Evolutionary conservation across 495 filamentous ascomycete species (phyloP), one percentile per base, ranked within the genome.

Genomic region (Podospora didyma): DNA sequence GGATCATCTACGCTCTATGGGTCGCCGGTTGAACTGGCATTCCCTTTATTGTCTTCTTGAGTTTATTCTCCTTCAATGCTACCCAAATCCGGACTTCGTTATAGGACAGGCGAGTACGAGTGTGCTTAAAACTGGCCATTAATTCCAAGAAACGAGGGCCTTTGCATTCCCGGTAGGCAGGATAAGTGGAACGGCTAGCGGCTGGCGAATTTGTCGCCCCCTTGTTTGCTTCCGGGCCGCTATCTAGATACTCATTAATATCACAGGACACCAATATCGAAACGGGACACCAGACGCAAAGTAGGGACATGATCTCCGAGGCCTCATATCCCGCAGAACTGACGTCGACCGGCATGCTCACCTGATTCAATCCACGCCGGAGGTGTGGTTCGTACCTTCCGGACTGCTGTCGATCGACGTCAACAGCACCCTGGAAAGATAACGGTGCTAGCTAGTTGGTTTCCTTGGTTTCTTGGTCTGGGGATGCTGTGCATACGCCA

Each of bases 1-100:
- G 48, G 4, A 51, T 44, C 46, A 46, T 47, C 21, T 45, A 28
- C 46, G 46, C 46, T 54, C 44, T 61, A 50, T 47, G 46, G 46
- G 37, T 26, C 41, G 31, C 47, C 47, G 57, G 54, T 50, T 54
- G 59, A 61, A 54, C 35, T 46, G 28, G 31, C 9, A 22, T 35
- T 39, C 16, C 28, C 37, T 37, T 50, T 46, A 53, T 53, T 54
- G 34, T 26, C 14, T 42, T 42, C 39, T 17, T 42, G 39, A 42
- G 39, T 42, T 7, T 35, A 1, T 21, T 28, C 20, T 49, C n/a
- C 44, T 21, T 20, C 12, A 26, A 56, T 60, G 49, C 53, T 52
- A 60, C 58, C 48, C 48, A 54, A 57, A 42, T 5, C 9, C 4
- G 12, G 39, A 10, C 14, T 16, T 42, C 14, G 7, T 7, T 14